Evolutionary conservation across 1,139 yeast genomes (phyloP).

Genomic region (Yamadazyma membranifaciens): DNA sequence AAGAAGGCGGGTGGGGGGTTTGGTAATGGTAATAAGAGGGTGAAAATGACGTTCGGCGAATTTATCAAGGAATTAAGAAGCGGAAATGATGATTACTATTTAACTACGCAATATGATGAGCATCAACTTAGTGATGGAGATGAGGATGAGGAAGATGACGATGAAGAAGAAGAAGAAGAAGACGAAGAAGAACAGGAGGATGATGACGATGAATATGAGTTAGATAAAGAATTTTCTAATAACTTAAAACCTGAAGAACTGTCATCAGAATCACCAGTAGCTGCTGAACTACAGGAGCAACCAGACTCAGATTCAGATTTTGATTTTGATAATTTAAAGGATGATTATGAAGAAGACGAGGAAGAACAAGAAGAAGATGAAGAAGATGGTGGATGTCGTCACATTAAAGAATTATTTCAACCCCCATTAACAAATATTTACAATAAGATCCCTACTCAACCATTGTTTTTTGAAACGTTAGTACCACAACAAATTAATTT

Average conservation of each 20-base stretch:
- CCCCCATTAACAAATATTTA: slow-evolving; percentile 56
- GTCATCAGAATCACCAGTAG: not conserved
- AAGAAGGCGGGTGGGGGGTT: slow-evolving; percentile 56
- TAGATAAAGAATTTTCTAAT: slow-evolving; percentile 12
- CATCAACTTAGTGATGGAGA: slow-evolving; percentile 15
- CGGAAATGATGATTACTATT: slow-evolving; percentile 46
- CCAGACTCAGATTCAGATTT: slow-evolving; percentile 17
- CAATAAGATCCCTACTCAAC: slow-evolving; percentile 39
- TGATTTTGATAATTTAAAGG: slow-evolving; percentile 45
- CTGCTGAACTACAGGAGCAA: slow-evolving; percentile 2
- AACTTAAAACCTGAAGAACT: slow-evolving; percentile 7
- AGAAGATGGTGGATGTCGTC: slow-evolving; percentile 2
- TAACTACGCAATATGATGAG: slow-evolving; percentile 67
- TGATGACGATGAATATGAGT: slow-evolving; percentile 11
- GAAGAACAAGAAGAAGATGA: slow-evolving; percentile 18
- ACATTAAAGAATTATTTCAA: slow-evolving; percentile 51
- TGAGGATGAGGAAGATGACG: slow-evolving; percentile 24
- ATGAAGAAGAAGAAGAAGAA: slow-evolving; percentile 14
- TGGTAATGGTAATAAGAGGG: slow-evolving; percentile 59
- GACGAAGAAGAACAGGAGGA: slow-evolving; percentile 13
- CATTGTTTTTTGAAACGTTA: slow-evolving; percentile 38
- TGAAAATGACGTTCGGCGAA: slow-evolving; percentile 46
- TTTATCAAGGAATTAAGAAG: slow-evolving; percentile 37
- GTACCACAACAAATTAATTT: slow-evolving; percentile 70
- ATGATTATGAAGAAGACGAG: slow-evolving; percentile 47